Conservation (phyloP, 202 grass and related monocot species). For the Panicum hallii region DNA sequence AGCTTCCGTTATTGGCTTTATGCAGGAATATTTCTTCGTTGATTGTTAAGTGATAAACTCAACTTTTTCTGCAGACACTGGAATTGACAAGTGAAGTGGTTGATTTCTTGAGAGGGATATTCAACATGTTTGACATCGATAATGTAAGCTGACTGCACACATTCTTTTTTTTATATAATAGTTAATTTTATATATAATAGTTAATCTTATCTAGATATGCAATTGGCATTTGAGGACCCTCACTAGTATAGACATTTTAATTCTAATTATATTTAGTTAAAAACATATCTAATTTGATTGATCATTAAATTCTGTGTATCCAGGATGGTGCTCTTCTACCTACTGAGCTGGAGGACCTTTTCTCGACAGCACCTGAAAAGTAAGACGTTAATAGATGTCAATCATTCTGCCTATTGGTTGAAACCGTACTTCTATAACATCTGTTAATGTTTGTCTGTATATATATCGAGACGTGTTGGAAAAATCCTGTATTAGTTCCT, state of each 20-base stretch:
- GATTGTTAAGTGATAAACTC: background rate
- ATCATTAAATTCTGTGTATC: conserved; percentile 18
- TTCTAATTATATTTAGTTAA: background rate
- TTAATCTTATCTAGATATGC: background rate
- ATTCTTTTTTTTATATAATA: conserved; percentile 18
- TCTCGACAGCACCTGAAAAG: conserved; percentile 95
- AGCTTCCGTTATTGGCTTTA: background rate
- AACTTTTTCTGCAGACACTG: conserved; percentile 66
- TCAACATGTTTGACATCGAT: conserved; percentile 91
- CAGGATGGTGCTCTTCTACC: conserved; percentile 89
- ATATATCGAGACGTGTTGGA: background rate
- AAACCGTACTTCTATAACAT: background rate
- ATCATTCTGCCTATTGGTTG: background rate
- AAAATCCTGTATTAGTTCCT: conserved; percentile 8
- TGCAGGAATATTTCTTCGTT: background rate
- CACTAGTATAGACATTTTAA: conserved; percentile 24
- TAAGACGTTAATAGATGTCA: conserved; percentile 35
- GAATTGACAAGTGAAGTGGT: conserved; percentile 82
- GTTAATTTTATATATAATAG: background rate
- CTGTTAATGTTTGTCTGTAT: background rate
- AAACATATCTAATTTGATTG: background rate
- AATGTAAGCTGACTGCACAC: conserved; percentile 62
- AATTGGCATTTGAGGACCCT: background rate
- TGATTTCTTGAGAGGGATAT: conserved; percentile 85
- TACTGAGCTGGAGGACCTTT: conserved; percentile 93